These are phyloP conservation scores for Poa annua DNA, from an alignment of 176 grass and related monocot species.

Conservation along the genomic window DNA sequence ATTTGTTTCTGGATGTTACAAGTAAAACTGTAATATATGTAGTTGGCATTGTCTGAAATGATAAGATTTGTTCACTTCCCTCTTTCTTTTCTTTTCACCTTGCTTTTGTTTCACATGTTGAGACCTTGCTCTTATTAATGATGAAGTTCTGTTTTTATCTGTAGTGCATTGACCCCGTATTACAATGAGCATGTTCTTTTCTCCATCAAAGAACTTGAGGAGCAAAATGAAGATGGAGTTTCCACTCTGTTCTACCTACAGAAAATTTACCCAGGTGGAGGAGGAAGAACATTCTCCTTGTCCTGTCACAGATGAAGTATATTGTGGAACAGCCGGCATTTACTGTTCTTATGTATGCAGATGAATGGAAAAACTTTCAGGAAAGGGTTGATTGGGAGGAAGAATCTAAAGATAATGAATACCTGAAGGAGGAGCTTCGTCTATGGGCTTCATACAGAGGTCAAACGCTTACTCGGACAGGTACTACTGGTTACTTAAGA, in stretches of 20 bases:
- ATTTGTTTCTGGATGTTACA: slow-evolving; percentile 14
- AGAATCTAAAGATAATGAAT: slow-evolving; percentile 52
- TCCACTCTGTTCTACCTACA: slow-evolving; percentile 94
- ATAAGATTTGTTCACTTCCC: not conserved
- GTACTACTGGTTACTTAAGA: slow-evolving; percentile 33
- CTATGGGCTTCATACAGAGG: slow-evolving; percentile 91
- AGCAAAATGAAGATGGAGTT: slow-evolving; percentile 93
- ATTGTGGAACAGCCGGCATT: slow-evolving; percentile 22
- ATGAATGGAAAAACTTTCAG: slow-evolving; percentile 91
- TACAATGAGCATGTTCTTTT: slow-evolving; percentile 81
- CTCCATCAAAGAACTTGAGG: slow-evolving; percentile 71
- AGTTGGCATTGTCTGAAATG: not conserved
- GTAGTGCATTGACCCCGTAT: slow-evolving; percentile 84
- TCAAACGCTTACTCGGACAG: slow-evolving; percentile 91
- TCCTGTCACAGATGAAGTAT: not conserved
- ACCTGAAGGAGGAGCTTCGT: slow-evolving; percentile 62
- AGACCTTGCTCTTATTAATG: slow-evolving; percentile 30
- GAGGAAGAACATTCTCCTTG: slow-evolving; percentile 24
- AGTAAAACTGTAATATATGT: slow-evolving; percentile 15
- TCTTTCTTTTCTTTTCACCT: slow-evolving; percentile 8
- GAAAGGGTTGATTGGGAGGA: slow-evolving; percentile 69
- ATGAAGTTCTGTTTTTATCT: slow-evolving; percentile 30
- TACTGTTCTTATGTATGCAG: slow-evolving; percentile 51
- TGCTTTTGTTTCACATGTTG: slow-evolving; percentile 30
- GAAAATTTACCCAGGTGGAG: slow-evolving; percentile 93